phyloP scores from a whole-genome alignment of 495 filamentous ascomycete genomes.

The Monascus purpureus region DNA sequence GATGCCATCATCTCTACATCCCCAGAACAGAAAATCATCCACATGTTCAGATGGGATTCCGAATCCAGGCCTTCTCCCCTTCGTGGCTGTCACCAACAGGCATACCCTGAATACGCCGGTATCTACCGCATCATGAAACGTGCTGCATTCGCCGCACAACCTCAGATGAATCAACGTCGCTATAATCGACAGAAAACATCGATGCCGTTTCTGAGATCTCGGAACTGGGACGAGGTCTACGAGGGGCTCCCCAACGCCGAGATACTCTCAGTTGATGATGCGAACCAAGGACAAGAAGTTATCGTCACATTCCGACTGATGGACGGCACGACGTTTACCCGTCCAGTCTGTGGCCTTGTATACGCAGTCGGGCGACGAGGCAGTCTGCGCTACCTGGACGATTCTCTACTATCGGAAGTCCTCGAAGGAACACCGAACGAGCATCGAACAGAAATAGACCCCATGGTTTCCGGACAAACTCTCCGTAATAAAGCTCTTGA shows the following conservation, averaged over 20 bases:
- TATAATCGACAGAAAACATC: slow-evolving; percentile 23
- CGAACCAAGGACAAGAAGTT: slow-evolving; percentile 13
- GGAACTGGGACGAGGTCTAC: slow-evolving; percentile 38
- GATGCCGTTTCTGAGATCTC: slow-evolving; percentile 29
- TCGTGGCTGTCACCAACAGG: slow-evolving; percentile 46
- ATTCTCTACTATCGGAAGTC: slow-evolving; percentile 36
- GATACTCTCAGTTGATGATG: slow-evolving; percentile 26
- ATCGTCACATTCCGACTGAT: slow-evolving; percentile 31
- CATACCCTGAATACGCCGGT: slow-evolving; percentile 53
- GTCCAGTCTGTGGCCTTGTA: slow-evolving; percentile 34
- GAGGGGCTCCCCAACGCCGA: slow-evolving; percentile 46
- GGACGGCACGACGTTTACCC: slow-evolving; percentile 31
- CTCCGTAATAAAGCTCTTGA: slow-evolving; percentile 39
- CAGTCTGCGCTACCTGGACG: slow-evolving; percentile 38
- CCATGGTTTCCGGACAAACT: slow-evolving; percentile 38
- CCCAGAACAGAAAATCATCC: slow-evolving; percentile 38
- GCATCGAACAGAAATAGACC: slow-evolving; percentile 5
- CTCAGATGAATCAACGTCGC: slow-evolving; percentile 8
- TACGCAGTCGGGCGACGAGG: slow-evolving; percentile 52
- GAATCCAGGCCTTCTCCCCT: slow-evolving; percentile 43
- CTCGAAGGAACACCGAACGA: slow-evolving; percentile 14
- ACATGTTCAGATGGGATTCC: slow-evolving; percentile 49
- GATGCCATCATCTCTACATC: slow-evolving; percentile 46
- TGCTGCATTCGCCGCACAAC: slow-evolving; percentile 20
- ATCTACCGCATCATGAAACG: slow-evolving; percentile 52